Base-by-base conservation (phyloP, 2,329 filamentous ascomycete species). In the Orbilia oligospora region DNA sequence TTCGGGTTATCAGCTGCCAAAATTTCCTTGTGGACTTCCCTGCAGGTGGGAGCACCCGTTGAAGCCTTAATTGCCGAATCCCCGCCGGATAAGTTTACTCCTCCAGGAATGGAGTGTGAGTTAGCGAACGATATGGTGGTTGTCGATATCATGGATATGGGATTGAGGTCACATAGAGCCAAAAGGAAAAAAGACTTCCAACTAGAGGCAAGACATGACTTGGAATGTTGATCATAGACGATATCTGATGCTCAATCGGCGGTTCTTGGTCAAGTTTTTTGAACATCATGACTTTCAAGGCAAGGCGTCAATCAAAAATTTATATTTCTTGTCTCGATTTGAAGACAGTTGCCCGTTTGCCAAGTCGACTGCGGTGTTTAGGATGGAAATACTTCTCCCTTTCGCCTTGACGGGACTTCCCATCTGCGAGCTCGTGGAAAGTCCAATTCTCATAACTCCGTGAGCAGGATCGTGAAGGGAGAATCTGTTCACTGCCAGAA, bases 31-130 rank as follows among this genome's bases (percentile, higher is more conserved):
- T 49, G 44, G 20, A 22, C 55, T 53, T 55, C 66, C 75, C 68
- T 72, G 75, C 63, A 72, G 51, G 48, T 72, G 73, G 73, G 73
- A 72, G 53, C 75, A 69, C 63, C 75, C 68, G 75, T 72, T 72
- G 53, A 24, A 78, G 75, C 75, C 73, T 72, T 72, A 16, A 30
- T 56, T 72, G 53, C 75, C 68, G 75, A 71, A 64, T 69, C 68
- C 63, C 64, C 63, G 64, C 68, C 68, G 75, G 73, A 78, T 64
- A 56, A 46, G 75, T 72, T 72, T 78, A 22, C 75, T 63, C 63
- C 75, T 72, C 68, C 24, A 68, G 68, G 75, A 65, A 56, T 71
- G 68, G 68, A 30, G 18, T 36, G 33, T 2, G 5, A n/a, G 55
- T 66, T 38, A 71, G 36, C 53, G 53, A 68, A 58, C 65, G 61